These are phyloP conservation scores for Tolypocladium sp. DNA, from an alignment of 2,329 filamentous ascomycete species.

Conservation along the genomic window DNA sequence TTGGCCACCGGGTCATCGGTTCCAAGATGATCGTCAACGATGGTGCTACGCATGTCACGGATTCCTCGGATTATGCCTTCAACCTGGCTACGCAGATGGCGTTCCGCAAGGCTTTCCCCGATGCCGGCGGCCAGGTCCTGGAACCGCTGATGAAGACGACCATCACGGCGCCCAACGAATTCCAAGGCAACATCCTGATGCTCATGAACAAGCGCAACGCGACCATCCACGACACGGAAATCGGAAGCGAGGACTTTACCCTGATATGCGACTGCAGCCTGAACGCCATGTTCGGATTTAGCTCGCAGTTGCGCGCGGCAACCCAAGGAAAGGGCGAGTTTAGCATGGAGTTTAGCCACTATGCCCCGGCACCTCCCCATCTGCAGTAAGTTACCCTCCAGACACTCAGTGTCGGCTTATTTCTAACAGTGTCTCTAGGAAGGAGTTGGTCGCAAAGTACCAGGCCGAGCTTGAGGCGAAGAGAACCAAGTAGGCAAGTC, in stretches of 20 bases:
- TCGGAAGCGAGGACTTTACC: constrained; percentile 88
- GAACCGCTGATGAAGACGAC: constrained; percentile 98
- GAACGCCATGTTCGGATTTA: constrained; percentile 98
- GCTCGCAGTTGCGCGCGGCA: constrained; percentile 77
- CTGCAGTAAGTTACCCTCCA: constrained; percentile 59
- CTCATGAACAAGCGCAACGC: constrained; percentile 95
- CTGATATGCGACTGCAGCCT: constrained; percentile 85
- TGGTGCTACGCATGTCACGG: constrained; percentile 92
- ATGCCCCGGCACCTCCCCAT: constrained; percentile 76
- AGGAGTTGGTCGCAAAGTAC: constrained; percentile 50
- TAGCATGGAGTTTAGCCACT: constrained; percentile 97
- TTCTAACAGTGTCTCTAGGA: constrained; percentile 27
- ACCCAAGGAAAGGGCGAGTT: constrained; percentile 99
- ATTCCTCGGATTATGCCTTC: constrained; percentile 96
- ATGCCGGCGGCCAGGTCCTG: constrained; percentile 73
- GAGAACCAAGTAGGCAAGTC: constrained; percentile 37
- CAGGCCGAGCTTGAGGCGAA: constrained; percentile 49
- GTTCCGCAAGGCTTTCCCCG: constrained; percentile 86
- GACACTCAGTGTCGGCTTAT: neutral
- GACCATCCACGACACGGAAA: constrained; percentile 90
- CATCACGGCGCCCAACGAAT: constrained; percentile 91
- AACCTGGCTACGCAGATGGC: constrained; percentile 90
- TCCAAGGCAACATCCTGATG: constrained; percentile 92
- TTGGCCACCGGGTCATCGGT: constrained; percentile 89
- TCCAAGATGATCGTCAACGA: constrained; percentile 89